A percentile compares a stretch with the other conserved stretches of the same genome.
phyloP scores from a whole-genome alignment of 805 yeast species.

The Nakazawaea populi region DNA sequence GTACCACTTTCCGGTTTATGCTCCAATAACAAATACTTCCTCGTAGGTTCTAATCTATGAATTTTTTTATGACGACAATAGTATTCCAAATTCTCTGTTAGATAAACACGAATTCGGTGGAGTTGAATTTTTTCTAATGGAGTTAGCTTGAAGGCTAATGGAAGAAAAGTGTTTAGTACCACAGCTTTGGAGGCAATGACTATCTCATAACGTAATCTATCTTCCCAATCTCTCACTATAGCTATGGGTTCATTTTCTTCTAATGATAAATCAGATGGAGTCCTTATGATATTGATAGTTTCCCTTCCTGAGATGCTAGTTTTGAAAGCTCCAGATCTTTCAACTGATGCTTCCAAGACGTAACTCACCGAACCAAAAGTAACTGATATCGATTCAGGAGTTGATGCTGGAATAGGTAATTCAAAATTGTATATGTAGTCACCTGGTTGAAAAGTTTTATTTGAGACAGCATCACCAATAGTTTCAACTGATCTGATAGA shows the following conservation, averaged over 20 bases:
- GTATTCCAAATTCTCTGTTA: constrained; percentile 89
- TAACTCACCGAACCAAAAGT: constrained; percentile 81
- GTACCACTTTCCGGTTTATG: constrained; percentile 56
- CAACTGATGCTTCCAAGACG: constrained; percentile 60
- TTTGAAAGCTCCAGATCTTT: constrained; percentile 82
- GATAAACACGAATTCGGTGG: constrained; percentile 78
- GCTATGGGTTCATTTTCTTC: constrained; percentile 94
- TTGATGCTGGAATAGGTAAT: constrained; percentile 72
- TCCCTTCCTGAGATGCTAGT: constrained; percentile 59
- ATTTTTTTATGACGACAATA: constrained; percentile 81
- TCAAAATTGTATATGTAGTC: constrained; percentile 92
- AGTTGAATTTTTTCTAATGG: constrained; percentile 85
- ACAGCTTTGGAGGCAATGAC: constrained; percentile 86
- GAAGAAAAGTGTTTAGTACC: constrained; percentile 76
- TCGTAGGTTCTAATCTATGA: constrained; percentile 87
- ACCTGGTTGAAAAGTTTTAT: constrained; percentile 64
- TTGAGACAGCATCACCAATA: constrained; percentile 13
- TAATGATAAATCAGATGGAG: constrained; percentile 69
- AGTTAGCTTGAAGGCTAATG: constrained; percentile 75
- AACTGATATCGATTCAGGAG: constrained; percentile 75
- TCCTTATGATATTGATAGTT: constrained; percentile 64
- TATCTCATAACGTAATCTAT: constrained; percentile 82
- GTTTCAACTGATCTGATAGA: constrained; percentile 18
- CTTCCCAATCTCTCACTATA: constrained; percentile 90
- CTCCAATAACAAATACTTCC: constrained; percentile 75